Percentiles rank a stretch among this genome's conserved stretches.
phyloP scores from a whole-genome alignment of 1,284 basidiomycete genomes.

The Hypsizygus ulmarius region DNA sequence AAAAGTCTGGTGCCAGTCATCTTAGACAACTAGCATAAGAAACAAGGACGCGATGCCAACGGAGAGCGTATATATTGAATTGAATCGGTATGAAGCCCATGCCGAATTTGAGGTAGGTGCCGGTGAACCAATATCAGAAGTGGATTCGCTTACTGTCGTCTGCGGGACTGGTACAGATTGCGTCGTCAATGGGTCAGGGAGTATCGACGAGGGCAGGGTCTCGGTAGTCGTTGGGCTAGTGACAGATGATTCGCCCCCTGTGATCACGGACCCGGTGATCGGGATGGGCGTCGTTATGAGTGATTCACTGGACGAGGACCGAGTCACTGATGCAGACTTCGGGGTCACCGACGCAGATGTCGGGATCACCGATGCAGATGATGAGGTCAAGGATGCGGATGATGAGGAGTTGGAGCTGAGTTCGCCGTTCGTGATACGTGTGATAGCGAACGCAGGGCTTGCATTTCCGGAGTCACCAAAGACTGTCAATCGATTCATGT shows the following conservation, averaged over 20 bases:
- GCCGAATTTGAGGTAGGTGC: conserved; percentile 10
- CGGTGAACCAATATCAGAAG: too few species aligned
- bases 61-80: conserved; percentile 7
- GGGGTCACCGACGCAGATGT: too few species aligned
- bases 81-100: conserved; percentile 7
- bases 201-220: not conserved
- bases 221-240: conserved; percentile 6
- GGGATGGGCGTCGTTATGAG: conserved; percentile 26
- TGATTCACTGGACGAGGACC: conserved; percentile 11
- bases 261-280: conserved; percentile 30
- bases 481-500: conserved; percentile 24
- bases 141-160: not conserved
- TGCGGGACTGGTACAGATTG: not conserved
- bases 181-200: not conserved
- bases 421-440: conserved; percentile 22
- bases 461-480: conserved; percentile 41
- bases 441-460: conserved; percentile 41
- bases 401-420: conserved; percentile 7
- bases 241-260: conserved; percentile 14
- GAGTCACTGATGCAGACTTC: conserved; percentile 4
- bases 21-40: conserved; percentile 15
- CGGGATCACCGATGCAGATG: too few species aligned
- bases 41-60: conserved; percentile 15
- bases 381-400: conserved; percentile 17
- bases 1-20: not conserved